These are phyloP conservation scores for Stachybotrys elegans DNA, from an alignment of 2,329 filamentous ascomycete species.

Conservation along the genomic window DNA sequence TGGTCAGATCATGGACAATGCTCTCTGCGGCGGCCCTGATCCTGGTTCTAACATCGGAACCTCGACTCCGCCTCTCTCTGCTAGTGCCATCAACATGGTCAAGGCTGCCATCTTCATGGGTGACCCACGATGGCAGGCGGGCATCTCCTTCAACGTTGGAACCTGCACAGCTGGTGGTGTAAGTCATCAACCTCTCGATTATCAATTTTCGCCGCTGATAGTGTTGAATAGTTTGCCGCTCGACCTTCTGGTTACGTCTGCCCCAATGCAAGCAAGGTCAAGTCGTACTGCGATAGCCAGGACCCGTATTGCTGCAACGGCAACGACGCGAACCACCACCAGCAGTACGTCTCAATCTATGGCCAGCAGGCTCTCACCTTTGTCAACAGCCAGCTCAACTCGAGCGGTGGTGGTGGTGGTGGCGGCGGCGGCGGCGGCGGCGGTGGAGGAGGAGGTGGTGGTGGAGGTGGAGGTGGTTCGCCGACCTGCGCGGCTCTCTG, in stretches of 20 bases:
- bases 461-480: neutral
- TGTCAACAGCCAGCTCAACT: constrained; percentile 39
- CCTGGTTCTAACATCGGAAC: constrained; percentile 35
- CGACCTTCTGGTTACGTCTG: constrained; percentile 54
- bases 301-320: constrained; percentile 66
- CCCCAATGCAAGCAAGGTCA: constrained; percentile 46
- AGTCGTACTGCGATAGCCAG: constrained; percentile 59
- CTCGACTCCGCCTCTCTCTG: constrained; percentile 35
- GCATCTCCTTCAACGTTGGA: constrained; percentile 55
- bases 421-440: neutral
- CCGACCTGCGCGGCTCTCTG: constrained; percentile 7
- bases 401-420: constrained; percentile 38
- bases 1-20: constrained; percentile 60
- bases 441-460: neutral
- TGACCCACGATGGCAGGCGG: constrained; percentile 51
- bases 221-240: constrained; percentile 48
- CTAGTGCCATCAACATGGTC: constrained; percentile 46
- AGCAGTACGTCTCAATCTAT: constrained; percentile 60
- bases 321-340: constrained; percentile 53
- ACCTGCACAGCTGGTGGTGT: constrained; percentile 53
- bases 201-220: neutral
- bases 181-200: constrained; percentile 23
- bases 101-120: constrained; percentile 64
- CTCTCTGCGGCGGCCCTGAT: constrained; percentile 55
- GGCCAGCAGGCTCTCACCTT: constrained; percentile 54